phyloP scores from a whole-genome alignment of 768 basidiomycete species.

The Lactarius sanguifluus region DNA sequence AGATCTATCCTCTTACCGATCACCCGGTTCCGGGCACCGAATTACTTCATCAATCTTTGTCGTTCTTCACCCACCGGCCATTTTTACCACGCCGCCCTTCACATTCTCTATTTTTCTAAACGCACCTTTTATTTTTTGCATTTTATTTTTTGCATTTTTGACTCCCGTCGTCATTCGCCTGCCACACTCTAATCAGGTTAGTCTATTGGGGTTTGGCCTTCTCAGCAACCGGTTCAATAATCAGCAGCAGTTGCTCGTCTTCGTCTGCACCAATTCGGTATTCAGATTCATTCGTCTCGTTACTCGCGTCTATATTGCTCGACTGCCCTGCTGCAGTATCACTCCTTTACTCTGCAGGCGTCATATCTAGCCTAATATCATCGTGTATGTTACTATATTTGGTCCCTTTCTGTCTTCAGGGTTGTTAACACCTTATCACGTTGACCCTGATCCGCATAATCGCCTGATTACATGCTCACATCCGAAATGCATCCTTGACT shows the following conservation, averaged over 20 bases:
- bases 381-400: neutral
- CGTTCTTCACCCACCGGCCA: slow-evolving; percentile 1
- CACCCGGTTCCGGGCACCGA: slow-evolving; percentile 3
- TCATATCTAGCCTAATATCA: neutral
- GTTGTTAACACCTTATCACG: neutral
- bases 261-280: neutral
- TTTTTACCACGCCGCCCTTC: neutral
- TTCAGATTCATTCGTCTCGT: neutral
- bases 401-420: neutral
- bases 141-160: no score
- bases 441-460: slow-evolving; percentile 1
- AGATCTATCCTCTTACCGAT: neutral
- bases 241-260: neutral
- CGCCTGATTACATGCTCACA: neutral
- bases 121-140: neutral
- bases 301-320: neutral
- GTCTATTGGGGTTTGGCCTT: neutral
- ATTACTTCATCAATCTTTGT: slow-evolving; percentile 9
- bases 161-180: neutral
- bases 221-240: neutral
- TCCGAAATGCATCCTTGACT: neutral
- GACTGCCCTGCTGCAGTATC: no score
- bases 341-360: neutral
- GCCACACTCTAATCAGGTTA: neutral
- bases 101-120: slow-evolving; percentile 1